Conservation (phyloP, 1,284 basidiomycete species). For the Fomitopsis palustris region DNA sequence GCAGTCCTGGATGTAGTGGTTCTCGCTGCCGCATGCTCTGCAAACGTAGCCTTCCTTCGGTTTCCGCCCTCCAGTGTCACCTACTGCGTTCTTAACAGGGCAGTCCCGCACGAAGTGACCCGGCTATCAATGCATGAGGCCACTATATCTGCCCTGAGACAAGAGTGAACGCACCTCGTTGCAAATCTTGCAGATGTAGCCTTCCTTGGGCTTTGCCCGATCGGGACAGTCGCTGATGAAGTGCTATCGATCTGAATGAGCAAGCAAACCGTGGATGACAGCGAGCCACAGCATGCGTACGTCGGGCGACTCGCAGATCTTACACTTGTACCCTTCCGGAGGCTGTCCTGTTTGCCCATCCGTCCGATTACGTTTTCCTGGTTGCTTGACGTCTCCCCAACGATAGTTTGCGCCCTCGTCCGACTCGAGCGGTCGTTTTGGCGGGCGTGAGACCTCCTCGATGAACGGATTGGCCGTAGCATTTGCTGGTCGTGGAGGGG, state of each 20-base stretch:
- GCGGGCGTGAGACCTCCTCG: conserved; percentile 33
- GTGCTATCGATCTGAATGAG: conserved; percentile 46
- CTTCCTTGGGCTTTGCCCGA: conserved; percentile 70
- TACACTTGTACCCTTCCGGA: conserved; percentile 73
- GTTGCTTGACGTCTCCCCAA: conserved; percentile 57
- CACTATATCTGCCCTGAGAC: background rate
- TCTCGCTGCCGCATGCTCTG: conserved; percentile 81
- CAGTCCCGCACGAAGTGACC: conserved; percentile 88
- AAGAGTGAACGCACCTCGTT: conserved; percentile 40
- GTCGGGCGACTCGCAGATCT: conserved; percentile 71
- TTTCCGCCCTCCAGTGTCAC: conserved; percentile 75
- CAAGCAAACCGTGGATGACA: no score
- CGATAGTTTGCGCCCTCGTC: conserved; percentile 59
- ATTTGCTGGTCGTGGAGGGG: conserved; percentile 54
- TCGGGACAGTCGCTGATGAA: conserved; percentile 76
- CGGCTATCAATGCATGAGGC: conserved; percentile 36
- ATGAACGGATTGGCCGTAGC: conserved; percentile 73
- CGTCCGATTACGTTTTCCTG: conserved; percentile 50
- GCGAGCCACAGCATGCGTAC: conserved; percentile 34
- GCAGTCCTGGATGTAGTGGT: conserved; percentile 86
- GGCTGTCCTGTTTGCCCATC: conserved; percentile 51
- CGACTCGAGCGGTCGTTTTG: conserved; percentile 54
- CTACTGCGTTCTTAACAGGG: conserved; percentile 69
- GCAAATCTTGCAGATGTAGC: conserved; percentile 85
- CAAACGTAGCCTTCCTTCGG: conserved; percentile 84